A percentile compares a stretch with the other conserved stretches of the same genome.
Conservation (phyloP, 139 green algal species). For the Chlamydomonas incerta region DNA sequence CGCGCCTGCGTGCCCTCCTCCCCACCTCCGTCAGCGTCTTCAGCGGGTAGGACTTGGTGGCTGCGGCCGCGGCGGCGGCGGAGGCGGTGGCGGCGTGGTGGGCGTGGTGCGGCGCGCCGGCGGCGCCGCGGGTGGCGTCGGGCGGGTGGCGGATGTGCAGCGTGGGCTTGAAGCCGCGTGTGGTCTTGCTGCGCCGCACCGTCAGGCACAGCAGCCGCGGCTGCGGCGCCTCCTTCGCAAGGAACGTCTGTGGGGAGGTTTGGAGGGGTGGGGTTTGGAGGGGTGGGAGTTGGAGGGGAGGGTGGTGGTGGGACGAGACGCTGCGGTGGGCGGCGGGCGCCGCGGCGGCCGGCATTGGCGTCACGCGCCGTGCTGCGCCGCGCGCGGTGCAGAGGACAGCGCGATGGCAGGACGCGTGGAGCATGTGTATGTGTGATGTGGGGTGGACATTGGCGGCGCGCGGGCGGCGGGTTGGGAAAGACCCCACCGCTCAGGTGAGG, state of each 20-base stretch:
- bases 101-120: no score
- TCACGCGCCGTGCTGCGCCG: no score
- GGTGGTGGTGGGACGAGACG: no score
- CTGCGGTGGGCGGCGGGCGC: no score
- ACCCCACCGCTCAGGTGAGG: no score
- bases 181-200: conserved; percentile 27
- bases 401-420: no score
- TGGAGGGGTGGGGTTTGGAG: neutral
- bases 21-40: conserved; percentile 22
- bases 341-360: no score
- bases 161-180: conserved; percentile 38
- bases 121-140: neutral
- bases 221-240: conserved; percentile 32
- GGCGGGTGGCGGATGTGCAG: conserved; percentile 19
- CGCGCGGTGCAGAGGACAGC: no score
- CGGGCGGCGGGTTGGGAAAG: no score
- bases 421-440: no score
- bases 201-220: conserved; percentile 45
- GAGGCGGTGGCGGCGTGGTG: neutral
- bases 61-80: neutral
- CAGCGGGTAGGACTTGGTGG: conserved; percentile 15
- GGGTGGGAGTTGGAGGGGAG: neutral
- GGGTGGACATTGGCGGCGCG: no score
- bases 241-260: conserved; percentile 30
- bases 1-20: no score